Conservation (phyloP, 345 rosid species). For the Aegle marmelos region DNA sequence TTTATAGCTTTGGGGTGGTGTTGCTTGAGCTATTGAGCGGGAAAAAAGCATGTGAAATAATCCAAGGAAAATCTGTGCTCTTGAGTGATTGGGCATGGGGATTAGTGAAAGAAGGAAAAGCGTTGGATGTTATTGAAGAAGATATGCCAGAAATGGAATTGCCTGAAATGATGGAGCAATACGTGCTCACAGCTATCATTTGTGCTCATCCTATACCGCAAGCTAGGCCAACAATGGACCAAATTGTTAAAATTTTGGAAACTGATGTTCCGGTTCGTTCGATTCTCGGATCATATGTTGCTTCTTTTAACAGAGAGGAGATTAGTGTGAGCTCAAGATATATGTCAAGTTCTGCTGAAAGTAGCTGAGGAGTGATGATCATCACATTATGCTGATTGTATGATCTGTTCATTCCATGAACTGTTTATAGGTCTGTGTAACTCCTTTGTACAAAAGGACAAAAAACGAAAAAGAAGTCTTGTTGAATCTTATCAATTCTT, state of each 20-base stretch:
- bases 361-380: background rate
- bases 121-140: slow-evolving; percentile 32
- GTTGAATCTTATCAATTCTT: background rate
- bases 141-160: slow-evolving; percentile 23
- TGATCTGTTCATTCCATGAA: background rate
- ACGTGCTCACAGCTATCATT: slow-evolving; percentile 30
- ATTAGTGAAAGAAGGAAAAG: slow-evolving; percentile 30
- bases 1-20: slow-evolving; percentile 40
- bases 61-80: slow-evolving; percentile 21
- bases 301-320: slow-evolving; percentile 4
- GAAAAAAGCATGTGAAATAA: slow-evolving; percentile 27
- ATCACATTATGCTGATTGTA: background rate
- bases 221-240: slow-evolving; percentile 43
- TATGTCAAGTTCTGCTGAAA: background rate
- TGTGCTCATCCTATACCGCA: slow-evolving; percentile 35
- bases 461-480: background rate
- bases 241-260: slow-evolving; percentile 34
- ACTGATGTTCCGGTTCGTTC: slow-evolving; percentile 14
- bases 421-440: background rate
- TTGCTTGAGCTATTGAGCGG: slow-evolving; percentile 47
- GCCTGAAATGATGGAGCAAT: slow-evolving; percentile 30
- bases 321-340: background rate
- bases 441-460: background rate
- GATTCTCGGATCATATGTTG: slow-evolving; percentile 3
- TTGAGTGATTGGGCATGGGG: slow-evolving; percentile 43